Evolutionary conservation across 257 asterid species (phyloP).

Genomic region (Solanum chmielewskii): DNA sequence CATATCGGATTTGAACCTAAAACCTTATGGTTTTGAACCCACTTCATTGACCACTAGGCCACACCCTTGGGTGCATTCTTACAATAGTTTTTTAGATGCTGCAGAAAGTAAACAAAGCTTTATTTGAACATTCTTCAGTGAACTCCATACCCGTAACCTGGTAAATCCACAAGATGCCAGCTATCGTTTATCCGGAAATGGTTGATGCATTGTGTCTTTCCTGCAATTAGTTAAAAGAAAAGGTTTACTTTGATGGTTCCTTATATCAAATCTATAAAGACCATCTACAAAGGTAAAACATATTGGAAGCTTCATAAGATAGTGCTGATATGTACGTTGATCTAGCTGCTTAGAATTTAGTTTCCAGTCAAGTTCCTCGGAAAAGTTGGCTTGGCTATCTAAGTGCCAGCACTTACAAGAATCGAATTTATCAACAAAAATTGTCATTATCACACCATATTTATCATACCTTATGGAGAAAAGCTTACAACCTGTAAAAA

Average conservation of each 20-base stretch:
- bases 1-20: neutral
- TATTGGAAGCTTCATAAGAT: neutral
- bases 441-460: neutral
- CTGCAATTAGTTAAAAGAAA: slow-evolving; percentile 33
- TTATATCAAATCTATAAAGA: neutral
- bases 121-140: neutral
- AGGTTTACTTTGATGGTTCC: neutral
- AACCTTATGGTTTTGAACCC: neutral
- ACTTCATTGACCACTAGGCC: neutral
- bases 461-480: neutral
- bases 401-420: neutral
- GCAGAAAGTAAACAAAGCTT: neutral
- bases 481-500: neutral
- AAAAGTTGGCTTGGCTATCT: neutral
- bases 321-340: neutral
- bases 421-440: neutral
- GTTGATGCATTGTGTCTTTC: slow-evolving; percentile 98
- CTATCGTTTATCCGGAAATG: slow-evolving; percentile 80
- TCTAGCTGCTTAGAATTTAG: neutral
- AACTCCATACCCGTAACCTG: slow-evolving; percentile 84
- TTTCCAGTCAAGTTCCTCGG: neutral
- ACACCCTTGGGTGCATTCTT: neutral
- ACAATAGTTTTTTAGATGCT: neutral
- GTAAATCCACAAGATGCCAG: slow-evolving; percentile 97
- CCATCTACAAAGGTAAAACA: neutral